Percentiles rank a stretch among this genome's conserved stretches.
These are phyloP conservation scores for Sisymbrium irio DNA, from an alignment of 345 rosid genomes.

Conservation along the genomic window DNA sequence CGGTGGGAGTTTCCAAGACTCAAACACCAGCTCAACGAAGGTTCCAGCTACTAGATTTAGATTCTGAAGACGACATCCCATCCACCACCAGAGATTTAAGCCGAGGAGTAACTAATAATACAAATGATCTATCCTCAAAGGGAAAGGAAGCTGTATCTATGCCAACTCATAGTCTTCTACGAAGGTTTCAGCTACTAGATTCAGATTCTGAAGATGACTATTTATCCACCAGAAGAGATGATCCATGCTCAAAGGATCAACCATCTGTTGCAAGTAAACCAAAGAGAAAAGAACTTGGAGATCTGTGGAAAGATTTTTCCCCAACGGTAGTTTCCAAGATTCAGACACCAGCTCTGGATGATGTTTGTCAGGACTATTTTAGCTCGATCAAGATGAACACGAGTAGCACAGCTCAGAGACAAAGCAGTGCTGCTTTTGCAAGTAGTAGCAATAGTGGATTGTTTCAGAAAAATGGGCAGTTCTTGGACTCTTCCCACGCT, in stretches of 20 bases:
- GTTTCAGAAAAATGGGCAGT: too few species aligned
- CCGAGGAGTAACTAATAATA: constrained; percentile 40
- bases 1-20: constrained; percentile 40
- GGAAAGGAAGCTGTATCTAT: constrained; percentile 27
- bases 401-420: too few species aligned
- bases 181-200: constrained; percentile 76
- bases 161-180: constrained; percentile 40
- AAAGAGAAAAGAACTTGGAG: constrained; percentile 42
- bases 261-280: constrained; percentile 31
- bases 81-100: constrained; percentile 25
- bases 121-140: constrained; percentile 29
- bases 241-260: constrained; percentile 29
- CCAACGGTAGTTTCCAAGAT: constrained; percentile 40
- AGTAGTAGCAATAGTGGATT: too few species aligned
- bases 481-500: too few species aligned
- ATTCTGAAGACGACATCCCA: constrained; percentile 55
- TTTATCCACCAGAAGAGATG: too few species aligned
- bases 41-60: constrained; percentile 82
- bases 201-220: too few species aligned
- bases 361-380: too few species aligned
- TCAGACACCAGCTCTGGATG: constrained; percentile 80
- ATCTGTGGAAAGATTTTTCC: constrained; percentile 73
- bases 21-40: constrained; percentile 85
- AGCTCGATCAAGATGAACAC: too few species aligned
- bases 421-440: too few species aligned